A percentile compares a stretch with the other conserved stretches of the same genome.
Conservation (phyloP, 2,329 filamentous ascomycete genomes). For the Alternaria ventricosa region DNA sequence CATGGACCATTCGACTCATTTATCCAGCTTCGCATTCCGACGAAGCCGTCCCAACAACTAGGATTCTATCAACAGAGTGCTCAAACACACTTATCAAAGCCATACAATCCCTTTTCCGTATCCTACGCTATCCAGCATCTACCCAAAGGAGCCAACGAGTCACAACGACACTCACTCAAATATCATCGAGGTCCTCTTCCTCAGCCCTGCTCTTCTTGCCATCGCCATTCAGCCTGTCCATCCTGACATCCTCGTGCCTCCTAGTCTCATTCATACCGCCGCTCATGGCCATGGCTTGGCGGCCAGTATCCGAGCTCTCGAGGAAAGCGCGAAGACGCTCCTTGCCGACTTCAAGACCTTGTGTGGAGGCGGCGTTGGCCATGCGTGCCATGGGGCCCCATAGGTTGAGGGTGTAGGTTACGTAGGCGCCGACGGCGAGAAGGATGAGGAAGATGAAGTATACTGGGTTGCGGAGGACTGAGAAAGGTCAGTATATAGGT, state of each 20-base stretch:
- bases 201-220: slow-evolving; percentile 50
- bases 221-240: slow-evolving; percentile 51
- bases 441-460: slow-evolving; percentile 91
- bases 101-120: neutral
- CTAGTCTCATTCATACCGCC: slow-evolving; percentile 18
- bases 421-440: slow-evolving; percentile 76
- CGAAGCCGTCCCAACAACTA: slow-evolving; percentile 1
- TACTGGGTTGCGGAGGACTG: slow-evolving; percentile 90
- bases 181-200: slow-evolving; percentile 45
- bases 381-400: slow-evolving; percentile 97
- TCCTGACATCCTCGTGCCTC: slow-evolving; percentile 34
- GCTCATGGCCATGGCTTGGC: slow-evolving; percentile 79
- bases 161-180: slow-evolving; percentile 26
- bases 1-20: neutral
- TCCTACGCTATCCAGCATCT: neutral
- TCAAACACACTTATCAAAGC: neutral
- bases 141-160: neutral
- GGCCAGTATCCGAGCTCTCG: slow-evolving; percentile 82
- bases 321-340: slow-evolving; percentile 89
- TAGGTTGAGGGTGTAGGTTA: slow-evolving; percentile 92
- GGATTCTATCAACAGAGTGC: slow-evolving; percentile 1
- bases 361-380: slow-evolving; percentile 83
- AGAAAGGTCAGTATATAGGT: slow-evolving; percentile 18
- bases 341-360: slow-evolving; percentile 91
- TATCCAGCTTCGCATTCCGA: neutral